Percentiles rank a stretch among this genome's conserved stretches.
Conservation (phyloP, 345 rosid species). For the Gossypium rotundifolium region DNA sequence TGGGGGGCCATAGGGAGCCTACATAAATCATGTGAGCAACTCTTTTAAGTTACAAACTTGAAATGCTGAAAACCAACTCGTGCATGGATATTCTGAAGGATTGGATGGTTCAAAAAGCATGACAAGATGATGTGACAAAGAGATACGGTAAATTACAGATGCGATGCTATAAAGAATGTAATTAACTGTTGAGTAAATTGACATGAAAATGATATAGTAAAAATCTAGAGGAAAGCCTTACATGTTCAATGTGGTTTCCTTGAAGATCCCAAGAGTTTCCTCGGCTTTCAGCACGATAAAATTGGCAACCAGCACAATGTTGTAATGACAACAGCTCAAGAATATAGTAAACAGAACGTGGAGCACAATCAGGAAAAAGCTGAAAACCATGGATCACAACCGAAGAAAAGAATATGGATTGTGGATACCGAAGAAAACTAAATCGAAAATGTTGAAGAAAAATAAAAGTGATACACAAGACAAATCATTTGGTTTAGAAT, state of each 20-base stretch:
- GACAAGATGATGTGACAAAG: not conserved
- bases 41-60: not conserved
- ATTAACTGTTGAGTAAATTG: not conserved
- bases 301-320: constrained; percentile 91
- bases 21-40: constrained; percentile 2
- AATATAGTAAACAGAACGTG: constrained; percentile 73
- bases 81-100: not conserved
- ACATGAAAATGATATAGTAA: not conserved
- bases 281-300: constrained; percentile 75
- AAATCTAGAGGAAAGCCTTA: constrained; percentile 19
- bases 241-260: constrained; percentile 73
- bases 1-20: constrained; percentile 91
- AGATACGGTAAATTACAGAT: not conserved
- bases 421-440: not conserved
- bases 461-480: not conserved
- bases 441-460: not conserved
- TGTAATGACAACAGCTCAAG: constrained; percentile 68
- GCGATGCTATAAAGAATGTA: not conserved
- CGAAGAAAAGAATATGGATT: not conserved
- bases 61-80: not conserved
- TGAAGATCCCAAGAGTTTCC: constrained; percentile 69
- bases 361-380: constrained; percentile 96
- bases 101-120: not conserved
- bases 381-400: constrained; percentile 24
- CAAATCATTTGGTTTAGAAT: not conserved